These are phyloP conservation scores for Sambucus nigra DNA, from an alignment of 129 eudicot genomes.

Conservation along the genomic window DNA sequence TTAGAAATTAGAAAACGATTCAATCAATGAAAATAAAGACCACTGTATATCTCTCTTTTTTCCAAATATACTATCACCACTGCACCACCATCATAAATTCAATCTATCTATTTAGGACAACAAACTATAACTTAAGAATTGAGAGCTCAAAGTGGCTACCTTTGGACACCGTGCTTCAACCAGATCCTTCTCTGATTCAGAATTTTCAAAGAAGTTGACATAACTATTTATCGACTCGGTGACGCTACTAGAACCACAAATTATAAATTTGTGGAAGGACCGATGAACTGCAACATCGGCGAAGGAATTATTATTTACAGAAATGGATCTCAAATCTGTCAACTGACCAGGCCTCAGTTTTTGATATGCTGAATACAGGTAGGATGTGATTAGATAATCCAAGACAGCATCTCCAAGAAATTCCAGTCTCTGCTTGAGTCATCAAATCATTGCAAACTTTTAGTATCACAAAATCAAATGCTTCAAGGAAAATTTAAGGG, in stretches of 20 bases:
- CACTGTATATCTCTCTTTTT: no score
- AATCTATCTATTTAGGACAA: no score
- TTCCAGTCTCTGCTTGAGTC: conserved; percentile 70
- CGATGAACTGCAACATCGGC: conserved; percentile 60
- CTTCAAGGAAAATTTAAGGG: not conserved
- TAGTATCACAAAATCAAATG: not conserved
- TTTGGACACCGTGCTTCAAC: conserved; percentile 74
- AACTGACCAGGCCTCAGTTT: conserved; percentile 85
- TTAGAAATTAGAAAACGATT: not conserved
- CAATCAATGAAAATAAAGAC: no score
- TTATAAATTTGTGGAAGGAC: conserved; percentile 49
- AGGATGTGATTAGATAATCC: conserved; percentile 90
- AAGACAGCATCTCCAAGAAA: conserved; percentile 97
- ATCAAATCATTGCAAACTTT: conserved; percentile 9
- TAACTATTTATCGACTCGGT: conserved; percentile 45
- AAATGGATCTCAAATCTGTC: conserved; percentile 84
- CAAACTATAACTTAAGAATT: no score
- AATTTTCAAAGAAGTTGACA: conserved; percentile 21
- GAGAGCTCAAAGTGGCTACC: conserved; percentile 26
- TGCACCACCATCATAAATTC: no score
- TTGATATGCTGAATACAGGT: conserved; percentile 77
- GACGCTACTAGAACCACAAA: conserved; percentile 52
- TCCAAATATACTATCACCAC: no score
- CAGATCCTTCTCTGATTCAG: conserved; percentile 22
- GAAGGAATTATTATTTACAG: conserved; percentile 66